These are phyloP conservation scores for Candida pseudocylindracea DNA, from an alignment of 1,139 yeast species.

Conservation along the genomic window DNA sequence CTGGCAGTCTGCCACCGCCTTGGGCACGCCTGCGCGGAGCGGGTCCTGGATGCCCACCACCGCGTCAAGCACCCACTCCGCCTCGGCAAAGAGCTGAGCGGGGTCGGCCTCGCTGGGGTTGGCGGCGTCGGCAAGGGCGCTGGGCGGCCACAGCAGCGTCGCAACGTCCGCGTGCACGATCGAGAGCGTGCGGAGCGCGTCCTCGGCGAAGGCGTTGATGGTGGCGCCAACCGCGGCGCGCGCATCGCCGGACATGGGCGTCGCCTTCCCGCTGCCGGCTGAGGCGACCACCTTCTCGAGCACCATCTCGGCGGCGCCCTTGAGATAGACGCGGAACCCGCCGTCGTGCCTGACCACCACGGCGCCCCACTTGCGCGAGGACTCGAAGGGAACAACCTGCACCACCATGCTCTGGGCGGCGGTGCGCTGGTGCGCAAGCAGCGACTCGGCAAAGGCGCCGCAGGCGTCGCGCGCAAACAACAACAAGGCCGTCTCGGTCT, in stretches of 20 bases:
- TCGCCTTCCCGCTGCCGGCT: conserved; percentile 9
- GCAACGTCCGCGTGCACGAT: conserved; percentile 55
- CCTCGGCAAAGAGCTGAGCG: conserved; percentile 2
- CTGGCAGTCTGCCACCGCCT: conserved; percentile 70
- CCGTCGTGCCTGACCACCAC: conserved; percentile 29
- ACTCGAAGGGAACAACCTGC: conserved; percentile 78
- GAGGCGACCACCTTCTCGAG: conserved; percentile 43
- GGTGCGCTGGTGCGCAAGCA: conserved; percentile 17
- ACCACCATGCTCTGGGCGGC: conserved; percentile 19
- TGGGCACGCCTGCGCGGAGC: conserved; percentile 69
- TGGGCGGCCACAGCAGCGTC: conserved; percentile 45
- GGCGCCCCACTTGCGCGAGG: conserved; percentile 86
- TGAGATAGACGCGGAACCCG: conserved; percentile 43
- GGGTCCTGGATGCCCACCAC: conserved; percentile 93
- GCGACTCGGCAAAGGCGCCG: conserved; percentile 14
- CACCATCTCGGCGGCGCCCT: conserved; percentile 91
- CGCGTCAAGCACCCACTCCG: conserved; percentile 28
- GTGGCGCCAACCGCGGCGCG: conserved; percentile 16
- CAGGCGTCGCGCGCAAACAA: conserved; percentile 40
- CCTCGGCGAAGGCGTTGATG: conserved; percentile 45
- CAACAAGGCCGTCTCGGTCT: conserved; percentile 82
- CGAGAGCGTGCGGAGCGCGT: conserved; percentile 71
- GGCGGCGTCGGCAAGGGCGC: conserved; percentile 10
- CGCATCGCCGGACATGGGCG: conserved; percentile 1
- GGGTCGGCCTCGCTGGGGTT: conserved; percentile 7